A percentile compares a stretch with the other conserved stretches of the same genome.
phyloP scores from a whole-genome alignment of 148 eudicot species.

The Silene latifolia region DNA sequence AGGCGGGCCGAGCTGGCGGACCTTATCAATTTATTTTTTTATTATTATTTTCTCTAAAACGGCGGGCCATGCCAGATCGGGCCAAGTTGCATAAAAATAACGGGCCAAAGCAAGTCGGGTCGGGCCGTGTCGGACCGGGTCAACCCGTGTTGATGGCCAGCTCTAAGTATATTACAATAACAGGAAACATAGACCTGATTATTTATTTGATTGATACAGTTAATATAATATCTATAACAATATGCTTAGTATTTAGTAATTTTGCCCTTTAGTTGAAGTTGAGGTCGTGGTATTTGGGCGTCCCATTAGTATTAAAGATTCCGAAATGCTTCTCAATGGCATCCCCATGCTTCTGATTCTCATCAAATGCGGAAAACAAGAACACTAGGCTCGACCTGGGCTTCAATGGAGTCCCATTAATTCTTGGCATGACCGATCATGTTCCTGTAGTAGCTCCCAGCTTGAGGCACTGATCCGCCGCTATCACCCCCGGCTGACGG shows the following conservation, averaged over 20 bases:
- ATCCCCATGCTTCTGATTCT: slow-evolving; percentile 25
- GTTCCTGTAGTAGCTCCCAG: slow-evolving; percentile 23
- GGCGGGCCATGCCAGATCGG: no score
- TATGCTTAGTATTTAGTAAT: not conserved
- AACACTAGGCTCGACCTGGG: slow-evolving; percentile 1
- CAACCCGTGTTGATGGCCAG: no score
- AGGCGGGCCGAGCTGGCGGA: no score
- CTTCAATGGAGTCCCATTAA: slow-evolving; percentile 22
- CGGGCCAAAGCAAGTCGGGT: no score
- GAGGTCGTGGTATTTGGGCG: slow-evolving; percentile 22
- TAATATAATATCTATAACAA: no score
- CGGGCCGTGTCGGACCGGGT: no score
- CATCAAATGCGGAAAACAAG: slow-evolving; percentile 40
- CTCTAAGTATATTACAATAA: no score
- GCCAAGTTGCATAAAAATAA: no score
- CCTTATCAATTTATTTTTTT: no score
- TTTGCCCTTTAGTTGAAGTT: not conserved
- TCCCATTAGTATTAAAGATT: slow-evolving; percentile 27
- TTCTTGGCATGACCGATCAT: slow-evolving; percentile 25
- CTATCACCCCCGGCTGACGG: slow-evolving; percentile 12
- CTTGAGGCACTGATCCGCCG: slow-evolving; percentile 19
- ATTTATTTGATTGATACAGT: not conserved
- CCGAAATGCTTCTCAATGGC: slow-evolving; percentile 32
- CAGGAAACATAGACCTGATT: not conserved
- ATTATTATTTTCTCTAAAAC: no score